phyloP scores from a whole-genome alignment of 176 grass and related monocot genomes.

The Cenchrus americanus region DNA sequence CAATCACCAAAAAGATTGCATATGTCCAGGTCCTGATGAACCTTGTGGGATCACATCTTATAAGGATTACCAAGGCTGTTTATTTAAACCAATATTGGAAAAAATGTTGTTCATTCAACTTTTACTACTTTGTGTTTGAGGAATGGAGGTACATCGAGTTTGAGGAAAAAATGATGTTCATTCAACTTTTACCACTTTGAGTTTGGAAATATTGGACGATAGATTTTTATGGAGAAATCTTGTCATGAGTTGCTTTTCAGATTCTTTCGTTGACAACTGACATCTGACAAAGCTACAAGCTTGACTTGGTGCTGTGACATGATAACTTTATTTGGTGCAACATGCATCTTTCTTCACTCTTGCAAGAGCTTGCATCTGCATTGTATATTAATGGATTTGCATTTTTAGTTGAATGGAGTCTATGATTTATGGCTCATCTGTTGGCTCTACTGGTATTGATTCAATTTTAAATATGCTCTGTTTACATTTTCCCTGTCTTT shows the following conservation, averaged over 20 bases:
- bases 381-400: conserved; percentile 32
- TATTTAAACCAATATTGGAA: neutral
- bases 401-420: conserved; percentile 14
- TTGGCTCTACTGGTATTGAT: neutral
- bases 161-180: neutral
- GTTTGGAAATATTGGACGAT: neutral
- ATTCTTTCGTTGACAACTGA: neutral
- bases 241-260: conserved; percentile 1
- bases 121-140: neutral
- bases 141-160: too few relatives aligned
- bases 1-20: neutral
- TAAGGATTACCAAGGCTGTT: neutral
- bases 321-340: too few relatives aligned
- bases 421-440: neutral
- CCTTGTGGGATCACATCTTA: conserved; percentile 4
- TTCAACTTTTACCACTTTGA: neutral
- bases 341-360: too few relatives aligned
- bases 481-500: neutral
- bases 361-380: too few relatives aligned
- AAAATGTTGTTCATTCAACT: neutral
- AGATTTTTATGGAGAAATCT: conserved; percentile 16
- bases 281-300: neutral
- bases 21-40: neutral
- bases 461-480: neutral
- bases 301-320: neutral